Percentiles rank a stretch among this genome's conserved stretches.
Conservation (phyloP, 805 yeast species). For the Yueomyces sp. region DNA sequence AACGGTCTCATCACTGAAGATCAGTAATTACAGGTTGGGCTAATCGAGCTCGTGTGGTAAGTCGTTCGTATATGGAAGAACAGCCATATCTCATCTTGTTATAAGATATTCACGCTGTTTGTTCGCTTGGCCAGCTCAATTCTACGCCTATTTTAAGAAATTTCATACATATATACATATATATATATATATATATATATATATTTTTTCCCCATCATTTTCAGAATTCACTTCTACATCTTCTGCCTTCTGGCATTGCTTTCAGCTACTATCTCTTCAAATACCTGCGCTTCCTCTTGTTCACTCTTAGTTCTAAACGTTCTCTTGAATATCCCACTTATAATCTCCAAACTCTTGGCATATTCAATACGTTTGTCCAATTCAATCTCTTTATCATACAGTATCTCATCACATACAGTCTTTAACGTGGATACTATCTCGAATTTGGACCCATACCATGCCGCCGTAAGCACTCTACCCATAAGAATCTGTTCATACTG, state of each 20-base stretch:
- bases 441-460: constrained; percentile 72
- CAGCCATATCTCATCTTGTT: too few relatives aligned
- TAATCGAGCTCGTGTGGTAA: too few relatives aligned
- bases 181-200: too few relatives aligned
- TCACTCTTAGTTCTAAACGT: constrained; percentile 53
- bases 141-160: too few relatives aligned
- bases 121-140: too few relatives aligned
- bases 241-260: constrained; percentile 30
- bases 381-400: constrained; percentile 43
- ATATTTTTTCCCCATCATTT: too few relatives aligned
- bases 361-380: constrained; percentile 37
- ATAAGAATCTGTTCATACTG: constrained; percentile 61
- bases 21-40: too few relatives aligned
- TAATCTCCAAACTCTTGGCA: constrained; percentile 46
- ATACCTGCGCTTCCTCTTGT: constrained; percentile 63
- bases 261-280: constrained; percentile 55
- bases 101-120: too few relatives aligned
- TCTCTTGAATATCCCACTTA: constrained; percentile 50
- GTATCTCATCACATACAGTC: constrained; percentile 52
- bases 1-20: too few relatives aligned
- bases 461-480: constrained; percentile 73
- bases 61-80: too few relatives aligned
- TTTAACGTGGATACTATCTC: constrained; percentile 65
- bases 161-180: too few relatives aligned
- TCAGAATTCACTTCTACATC: too few relatives aligned